A percentile compares a stretch with the other conserved stretches of the same genome.
phyloP scores from a whole-genome alignment of 2,329 filamentous ascomycete species.

The Bipolaris zeicola region DNA sequence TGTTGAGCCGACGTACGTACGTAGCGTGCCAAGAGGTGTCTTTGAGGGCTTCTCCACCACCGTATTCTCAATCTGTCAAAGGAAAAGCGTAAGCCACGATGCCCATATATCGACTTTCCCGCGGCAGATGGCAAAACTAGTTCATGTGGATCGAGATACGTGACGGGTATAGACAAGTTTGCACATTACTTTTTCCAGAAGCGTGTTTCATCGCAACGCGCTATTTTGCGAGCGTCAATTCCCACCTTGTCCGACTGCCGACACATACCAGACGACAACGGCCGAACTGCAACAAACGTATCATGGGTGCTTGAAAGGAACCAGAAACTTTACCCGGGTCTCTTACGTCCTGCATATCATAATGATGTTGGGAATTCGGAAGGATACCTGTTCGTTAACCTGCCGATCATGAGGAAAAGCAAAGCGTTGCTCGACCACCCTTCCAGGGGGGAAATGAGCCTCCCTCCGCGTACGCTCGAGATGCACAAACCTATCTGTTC shows the following conservation, averaged over 20 bases:
- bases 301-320: background rate
- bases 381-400: constrained; percentile 4
- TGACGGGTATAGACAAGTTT: background rate
- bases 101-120: background rate
- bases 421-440: background rate
- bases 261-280: too few species aligned
- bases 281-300: background rate
- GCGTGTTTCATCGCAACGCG: constrained; percentile 9
- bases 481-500: background rate
- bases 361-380: constrained; percentile 2
- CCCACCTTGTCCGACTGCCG: background rate
- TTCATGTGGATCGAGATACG: background rate
- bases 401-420: constrained; percentile 12
- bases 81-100: constrained; percentile 3
- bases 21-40: constrained; percentile 9
- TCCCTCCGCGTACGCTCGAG: constrained; percentile 2
- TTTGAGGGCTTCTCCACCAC: constrained; percentile 1
- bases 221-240: background rate
- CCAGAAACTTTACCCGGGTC: background rate
- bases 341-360: constrained; percentile 1
- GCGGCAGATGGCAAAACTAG: background rate
- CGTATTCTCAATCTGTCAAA: background rate
- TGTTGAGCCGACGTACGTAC: constrained; percentile 7
- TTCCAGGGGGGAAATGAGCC: background rate
- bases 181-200: constrained; percentile 8